Base-by-base conservation (phyloP, 768 basidiomycete genomes). In the Leccinum variicolor region DNA sequence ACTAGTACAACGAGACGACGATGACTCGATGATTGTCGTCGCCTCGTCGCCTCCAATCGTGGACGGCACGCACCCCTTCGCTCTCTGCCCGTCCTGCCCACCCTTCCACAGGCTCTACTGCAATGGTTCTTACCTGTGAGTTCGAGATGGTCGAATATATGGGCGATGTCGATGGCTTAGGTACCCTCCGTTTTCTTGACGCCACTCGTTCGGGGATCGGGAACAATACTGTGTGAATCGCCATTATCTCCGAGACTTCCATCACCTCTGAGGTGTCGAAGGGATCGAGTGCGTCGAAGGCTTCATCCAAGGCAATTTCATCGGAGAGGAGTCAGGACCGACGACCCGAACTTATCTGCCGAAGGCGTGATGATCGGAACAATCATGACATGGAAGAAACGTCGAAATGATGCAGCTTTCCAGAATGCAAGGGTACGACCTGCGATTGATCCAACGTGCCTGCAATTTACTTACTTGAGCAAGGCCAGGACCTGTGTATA, bases 71-170 rank as follows among this genome's bases (percentile, higher is more conserved):
- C n/a, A n/a, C n/a, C n/a, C n/a, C n/a, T n/a, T n/a, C n/a, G n/a
- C n/a, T n/a, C n/a, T n/a, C n/a, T n/a, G n/a, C n/a, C n/a, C n/a
- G n/a, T n/a, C n/a, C n/a, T n/a, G n/a, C n/a, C n/a, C n/a, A n/a
- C n/a, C n/a, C n/a, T n/a, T n/a, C n/a, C n/a, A n/a, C n/a, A n/a
- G n/a, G n/a, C n/a, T n/a, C n/a, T n/a, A n/a, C n/a, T n/a, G n/a
- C n/a, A n/a, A n/a, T n/a, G n/a, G n/a, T n/a, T n/a, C n/a, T n/a
- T n/a, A n/a, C n/a, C n/a, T n/a, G n/a, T n/a, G n/a, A n/a, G 23
- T 98, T 98, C 74, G 96, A 98, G 75, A 96, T 98, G 93, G 92
- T 96, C 25, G 95, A 98, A 75, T 98, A 98, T 77, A 98, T 95
- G 0, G 94, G 91, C 55, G n/a, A n/a, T n/a, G n/a, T n/a, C n/a